Evolutionary conservation across 2,329 filamentous ascomycete genomes (phyloP).

Genomic region (Lasiodiplodia sp.): DNA sequence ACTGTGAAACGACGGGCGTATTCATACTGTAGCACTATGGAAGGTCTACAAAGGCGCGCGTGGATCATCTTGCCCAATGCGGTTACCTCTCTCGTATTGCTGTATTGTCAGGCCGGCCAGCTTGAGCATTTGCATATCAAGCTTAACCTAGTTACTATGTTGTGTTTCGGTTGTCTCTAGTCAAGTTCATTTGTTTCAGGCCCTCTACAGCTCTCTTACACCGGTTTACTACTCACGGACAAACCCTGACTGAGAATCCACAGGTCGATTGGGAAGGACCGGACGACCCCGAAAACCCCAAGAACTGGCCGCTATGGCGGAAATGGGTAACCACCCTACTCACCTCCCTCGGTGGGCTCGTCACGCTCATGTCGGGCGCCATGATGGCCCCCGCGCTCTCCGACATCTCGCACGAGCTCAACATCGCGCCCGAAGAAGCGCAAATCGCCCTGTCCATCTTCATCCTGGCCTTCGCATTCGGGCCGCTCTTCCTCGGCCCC

Average conservation of each 20-base stretch:
- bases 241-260: background rate
- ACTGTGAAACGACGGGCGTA: too few species aligned
- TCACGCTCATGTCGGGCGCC: slow-evolving; percentile 37
- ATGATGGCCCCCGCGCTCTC: slow-evolving; percentile 41
- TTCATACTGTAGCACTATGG: too few species aligned
- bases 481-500: slow-evolving; percentile 39
- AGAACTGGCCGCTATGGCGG: slow-evolving; percentile 35
- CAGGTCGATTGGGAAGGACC: slow-evolving; percentile 28
- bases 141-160: too few species aligned
- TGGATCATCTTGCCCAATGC: too few species aligned
- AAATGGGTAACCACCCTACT: slow-evolving; percentile 38
- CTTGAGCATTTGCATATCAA: too few species aligned
- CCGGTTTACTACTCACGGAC: background rate
- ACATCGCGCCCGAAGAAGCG: slow-evolving; percentile 37
- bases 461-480: slow-evolving; percentile 39
- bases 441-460: slow-evolving; percentile 40
- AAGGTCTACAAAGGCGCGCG: too few species aligned
- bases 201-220: background rate
- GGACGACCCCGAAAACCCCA: slow-evolving; percentile 35
- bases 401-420: slow-evolving; percentile 36
- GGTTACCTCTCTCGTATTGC: too few species aligned
- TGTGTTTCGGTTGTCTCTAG: too few species aligned
- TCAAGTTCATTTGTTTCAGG: background rate
- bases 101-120: too few species aligned
- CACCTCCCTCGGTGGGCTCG: slow-evolving; percentile 35